These are phyloP conservation scores for Cordyceps militaris DNA, from an alignment of 2,329 filamentous ascomycete genomes.

Conservation along the genomic window DNA sequence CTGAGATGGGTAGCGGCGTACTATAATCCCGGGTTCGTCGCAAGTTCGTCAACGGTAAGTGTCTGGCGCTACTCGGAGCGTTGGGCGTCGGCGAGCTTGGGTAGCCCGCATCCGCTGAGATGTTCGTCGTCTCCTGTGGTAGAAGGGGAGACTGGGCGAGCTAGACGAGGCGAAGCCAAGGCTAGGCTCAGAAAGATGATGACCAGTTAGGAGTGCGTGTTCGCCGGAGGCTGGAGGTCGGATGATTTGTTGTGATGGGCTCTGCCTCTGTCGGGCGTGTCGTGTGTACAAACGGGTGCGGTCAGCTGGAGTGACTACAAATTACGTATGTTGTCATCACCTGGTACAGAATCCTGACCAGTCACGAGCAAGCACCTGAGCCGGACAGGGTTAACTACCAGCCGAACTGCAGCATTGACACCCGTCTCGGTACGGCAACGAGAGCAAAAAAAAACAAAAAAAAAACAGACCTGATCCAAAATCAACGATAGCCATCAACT, in stretches of 20 bases:
- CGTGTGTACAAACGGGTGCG: background rate
- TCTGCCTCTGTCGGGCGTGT: background rate
- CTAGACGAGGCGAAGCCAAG: background rate
- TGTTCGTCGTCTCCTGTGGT: background rate
- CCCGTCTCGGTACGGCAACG: background rate
- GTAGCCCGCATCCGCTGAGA: background rate
- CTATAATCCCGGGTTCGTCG: background rate
- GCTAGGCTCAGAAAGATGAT: background rate
- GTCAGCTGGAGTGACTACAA: background rate
- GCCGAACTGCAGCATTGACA: background rate
- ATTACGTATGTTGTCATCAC: background rate
- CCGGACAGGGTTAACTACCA: background rate
- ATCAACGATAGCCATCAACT: background rate
- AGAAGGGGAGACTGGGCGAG: background rate
- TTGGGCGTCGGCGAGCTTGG: background rate
- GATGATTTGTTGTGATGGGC: background rate
- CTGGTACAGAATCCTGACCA: background rate
- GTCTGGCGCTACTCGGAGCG: background rate
- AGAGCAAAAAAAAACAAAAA: background rate
- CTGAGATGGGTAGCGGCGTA: background rate
- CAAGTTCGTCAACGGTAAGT: background rate
- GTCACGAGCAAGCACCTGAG: constrained; percentile 5
- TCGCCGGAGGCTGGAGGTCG: background rate
- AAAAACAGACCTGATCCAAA: background rate
- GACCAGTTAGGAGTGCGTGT: background rate